phyloP scores from a whole-genome alignment of 805 yeast species.

The Zygoascus biomembranicola region DNA sequence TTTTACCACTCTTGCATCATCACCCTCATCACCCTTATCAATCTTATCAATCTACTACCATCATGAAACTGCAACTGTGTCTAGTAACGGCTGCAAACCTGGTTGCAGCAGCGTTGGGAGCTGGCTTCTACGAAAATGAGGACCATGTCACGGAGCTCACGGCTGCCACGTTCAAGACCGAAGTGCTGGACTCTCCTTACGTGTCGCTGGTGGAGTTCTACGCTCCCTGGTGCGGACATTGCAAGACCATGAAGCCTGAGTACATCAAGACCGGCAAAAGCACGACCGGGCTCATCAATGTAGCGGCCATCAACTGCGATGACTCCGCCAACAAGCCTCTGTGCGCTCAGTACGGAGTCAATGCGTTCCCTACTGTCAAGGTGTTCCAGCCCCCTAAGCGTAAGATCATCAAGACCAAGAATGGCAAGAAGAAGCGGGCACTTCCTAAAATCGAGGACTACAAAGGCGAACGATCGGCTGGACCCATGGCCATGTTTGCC shows the following conservation, averaged over 20 bases:
- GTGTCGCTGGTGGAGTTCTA: slow-evolving; percentile 82
- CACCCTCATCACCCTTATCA: no score
- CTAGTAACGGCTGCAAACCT: background rate
- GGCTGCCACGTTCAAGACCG: slow-evolving; percentile 48
- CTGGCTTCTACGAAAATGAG: slow-evolving; percentile 33
- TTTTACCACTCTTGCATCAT: no score
- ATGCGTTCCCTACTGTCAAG: slow-evolving; percentile 79
- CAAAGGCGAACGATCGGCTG: slow-evolving; percentile 24
- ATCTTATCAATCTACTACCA: no score
- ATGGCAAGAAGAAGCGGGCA: slow-evolving; percentile 2
- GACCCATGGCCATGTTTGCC: slow-evolving; percentile 22
- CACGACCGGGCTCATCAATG: slow-evolving; percentile 35
- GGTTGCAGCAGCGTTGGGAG: background rate
- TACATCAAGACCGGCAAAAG: slow-evolving; percentile 55
- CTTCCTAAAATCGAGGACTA: slow-evolving; percentile 23
- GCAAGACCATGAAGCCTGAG: slow-evolving; percentile 58
- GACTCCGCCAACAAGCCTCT: slow-evolving; percentile 53
- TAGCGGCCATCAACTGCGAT: slow-evolving; percentile 77
- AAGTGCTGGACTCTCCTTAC: slow-evolving; percentile 61
- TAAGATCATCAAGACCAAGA: slow-evolving; percentile 13
- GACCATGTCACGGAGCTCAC: slow-evolving; percentile 47
- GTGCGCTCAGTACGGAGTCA: slow-evolving; percentile 56
- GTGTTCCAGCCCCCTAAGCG: slow-evolving; percentile 75
- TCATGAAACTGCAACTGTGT: background rate
- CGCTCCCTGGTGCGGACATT: slow-evolving; percentile 98